phyloP scores from a whole-genome alignment of 805 yeast species.

The Metschnikowia reukaufii region DNA sequence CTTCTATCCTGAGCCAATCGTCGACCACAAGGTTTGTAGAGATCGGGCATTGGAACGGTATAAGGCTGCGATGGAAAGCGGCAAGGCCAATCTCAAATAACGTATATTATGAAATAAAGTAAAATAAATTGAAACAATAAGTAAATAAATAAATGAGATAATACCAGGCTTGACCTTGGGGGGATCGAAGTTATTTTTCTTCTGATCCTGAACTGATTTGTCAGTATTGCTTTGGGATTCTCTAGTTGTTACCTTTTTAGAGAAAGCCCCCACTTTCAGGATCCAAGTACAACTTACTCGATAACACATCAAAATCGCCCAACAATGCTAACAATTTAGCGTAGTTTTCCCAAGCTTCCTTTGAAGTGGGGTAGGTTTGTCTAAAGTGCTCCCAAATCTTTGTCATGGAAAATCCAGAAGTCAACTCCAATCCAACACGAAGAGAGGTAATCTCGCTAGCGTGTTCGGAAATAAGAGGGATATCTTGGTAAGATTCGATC shows the following conservation, averaged over 20 bases:
- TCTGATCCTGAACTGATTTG: too few species aligned
- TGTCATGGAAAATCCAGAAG: conserved; percentile 66
- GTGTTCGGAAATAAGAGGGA: conserved; percentile 23
- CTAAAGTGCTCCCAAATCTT: conserved; percentile 68
- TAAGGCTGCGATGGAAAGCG: conserved; percentile 32
- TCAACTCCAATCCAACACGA: conserved; percentile 47
- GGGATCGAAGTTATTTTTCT: too few species aligned
- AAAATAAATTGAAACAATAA: not conserved
- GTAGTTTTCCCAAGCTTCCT: conserved; percentile 53
- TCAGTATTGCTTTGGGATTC: too few species aligned
- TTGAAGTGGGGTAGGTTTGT: conserved; percentile 56
- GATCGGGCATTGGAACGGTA: conserved; percentile 44
- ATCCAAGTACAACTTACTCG: conserved; percentile 56
- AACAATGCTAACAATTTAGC: conserved; percentile 45
- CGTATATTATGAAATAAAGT: not conserved
- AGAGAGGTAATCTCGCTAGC: conserved; percentile 37
- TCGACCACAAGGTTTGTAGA: conserved; percentile 41
- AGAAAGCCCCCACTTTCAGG: too few species aligned
- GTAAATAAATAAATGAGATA: not conserved
- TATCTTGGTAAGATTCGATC: conserved; percentile 33
- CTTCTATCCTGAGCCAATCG: conserved; percentile 46
- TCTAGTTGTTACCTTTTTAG: too few species aligned
- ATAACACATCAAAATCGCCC: conserved; percentile 56
- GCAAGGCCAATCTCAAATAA: conserved; percentile 13
- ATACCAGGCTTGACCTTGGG: too few species aligned